Percentiles rank a stretch among this genome's conserved stretches.
Conservation (phyloP, 2,329 filamentous ascomycete genomes). For the Colletotrichum phormii region DNA sequence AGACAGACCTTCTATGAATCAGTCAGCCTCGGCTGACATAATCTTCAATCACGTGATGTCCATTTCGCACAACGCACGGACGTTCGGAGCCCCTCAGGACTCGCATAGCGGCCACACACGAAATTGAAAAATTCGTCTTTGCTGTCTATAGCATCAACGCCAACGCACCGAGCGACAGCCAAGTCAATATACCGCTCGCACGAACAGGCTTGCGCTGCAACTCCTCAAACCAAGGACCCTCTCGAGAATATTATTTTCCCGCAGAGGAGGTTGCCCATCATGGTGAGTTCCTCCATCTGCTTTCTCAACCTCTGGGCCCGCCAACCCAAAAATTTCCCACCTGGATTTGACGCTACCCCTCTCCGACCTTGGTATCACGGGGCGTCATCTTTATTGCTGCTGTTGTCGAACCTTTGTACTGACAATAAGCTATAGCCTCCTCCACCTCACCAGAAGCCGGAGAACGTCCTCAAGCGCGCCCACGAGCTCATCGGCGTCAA, state of each 20-base stretch:
- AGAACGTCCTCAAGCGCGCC: constrained; percentile 98
- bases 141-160: constrained; percentile 39
- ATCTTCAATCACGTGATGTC: constrained; percentile 48
- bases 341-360: constrained; percentile 32
- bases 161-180: constrained; percentile 52
- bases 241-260: constrained; percentile 49
- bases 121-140: constrained; percentile 57
- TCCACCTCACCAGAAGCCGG: constrained; percentile 95
- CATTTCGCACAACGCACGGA: constrained; percentile 29
- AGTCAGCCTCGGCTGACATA: constrained; percentile 43
- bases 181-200: constrained; percentile 50
- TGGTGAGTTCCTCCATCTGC: constrained; percentile 39
- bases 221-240: constrained; percentile 46
- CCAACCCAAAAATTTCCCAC: constrained; percentile 16
- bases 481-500: constrained; percentile 98
- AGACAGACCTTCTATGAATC: background rate
- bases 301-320: background rate
- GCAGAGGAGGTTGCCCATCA: constrained; percentile 61
- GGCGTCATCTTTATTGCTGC: constrained; percentile 21
- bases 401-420: constrained; percentile 37
- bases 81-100: constrained; percentile 51
- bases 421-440: constrained; percentile 75
- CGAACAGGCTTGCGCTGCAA: constrained; percentile 49
- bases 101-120: constrained; percentile 59
- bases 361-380: constrained; percentile 72